phyloP scores from a whole-genome alignment of 176 grass and related monocot species.

The Stipa capillata region DNA sequence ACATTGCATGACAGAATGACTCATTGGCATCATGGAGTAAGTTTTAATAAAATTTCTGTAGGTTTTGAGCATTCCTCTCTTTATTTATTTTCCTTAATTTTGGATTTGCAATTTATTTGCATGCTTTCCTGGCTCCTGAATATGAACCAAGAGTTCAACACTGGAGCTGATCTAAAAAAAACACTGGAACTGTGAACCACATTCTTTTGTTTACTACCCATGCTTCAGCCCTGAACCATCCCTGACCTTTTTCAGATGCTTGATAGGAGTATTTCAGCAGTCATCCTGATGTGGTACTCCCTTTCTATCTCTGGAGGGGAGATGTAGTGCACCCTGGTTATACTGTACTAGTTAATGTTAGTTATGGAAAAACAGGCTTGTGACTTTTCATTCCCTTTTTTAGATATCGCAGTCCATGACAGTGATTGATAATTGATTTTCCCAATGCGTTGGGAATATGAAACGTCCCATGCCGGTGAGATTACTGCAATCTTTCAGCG shows the following conservation, averaged over 20 bases:
- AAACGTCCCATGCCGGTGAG: background rate
- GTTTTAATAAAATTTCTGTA: background rate
- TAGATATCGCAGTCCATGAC: background rate
- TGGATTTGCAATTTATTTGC: background rate
- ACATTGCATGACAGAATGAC: background rate
- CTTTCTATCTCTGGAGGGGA: background rate
- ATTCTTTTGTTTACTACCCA: background rate
- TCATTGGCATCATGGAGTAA: background rate
- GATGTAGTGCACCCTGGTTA: background rate
- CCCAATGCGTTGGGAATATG: background rate
- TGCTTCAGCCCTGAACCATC: background rate
- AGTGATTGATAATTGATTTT: background rate
- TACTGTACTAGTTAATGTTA: background rate
- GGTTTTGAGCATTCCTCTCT: background rate
- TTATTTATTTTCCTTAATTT: background rate
- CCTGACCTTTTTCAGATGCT: background rate
- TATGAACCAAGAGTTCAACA: background rate
- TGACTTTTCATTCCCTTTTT: background rate
- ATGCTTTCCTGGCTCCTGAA: background rate
- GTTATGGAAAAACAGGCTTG: background rate
- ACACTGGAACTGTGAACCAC: background rate
- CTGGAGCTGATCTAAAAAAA: too few species aligned
- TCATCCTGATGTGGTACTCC: background rate
- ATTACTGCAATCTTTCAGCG: background rate
- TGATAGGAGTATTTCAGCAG: background rate